Evolutionary conservation across 1,284 basidiomycete genomes (phyloP).

Genomic region (Caloboletus firmus): DNA sequence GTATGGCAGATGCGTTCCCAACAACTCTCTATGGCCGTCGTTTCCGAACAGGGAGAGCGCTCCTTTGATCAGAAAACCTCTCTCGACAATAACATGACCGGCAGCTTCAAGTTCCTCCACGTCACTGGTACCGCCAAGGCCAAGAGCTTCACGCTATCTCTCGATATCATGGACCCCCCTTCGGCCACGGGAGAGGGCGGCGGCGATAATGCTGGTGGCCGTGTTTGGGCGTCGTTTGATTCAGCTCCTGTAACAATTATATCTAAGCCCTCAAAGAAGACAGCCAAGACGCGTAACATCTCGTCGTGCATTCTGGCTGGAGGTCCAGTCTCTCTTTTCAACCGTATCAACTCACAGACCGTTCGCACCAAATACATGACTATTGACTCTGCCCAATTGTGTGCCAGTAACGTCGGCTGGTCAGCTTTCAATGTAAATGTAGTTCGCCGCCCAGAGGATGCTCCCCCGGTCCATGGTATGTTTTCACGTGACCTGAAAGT

Average conservation of each 20-base stretch:
- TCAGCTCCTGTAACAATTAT: conserved; percentile 92
- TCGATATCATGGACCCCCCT: conserved; percentile 76
- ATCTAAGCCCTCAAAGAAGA: conserved; percentile 97
- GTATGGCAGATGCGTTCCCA: conserved; percentile 78
- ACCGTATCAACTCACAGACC: conserved; percentile 95
- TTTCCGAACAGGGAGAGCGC: conserved; percentile 80
- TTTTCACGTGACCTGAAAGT: conserved; percentile 52
- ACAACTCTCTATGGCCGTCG: conserved; percentile 81
- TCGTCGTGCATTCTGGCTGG: conserved; percentile 88
- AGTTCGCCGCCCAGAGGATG: conserved; percentile 61
- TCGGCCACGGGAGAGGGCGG: conserved; percentile 49
- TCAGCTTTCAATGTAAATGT: conserved; percentile 93
- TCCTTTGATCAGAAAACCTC: conserved; percentile 80
- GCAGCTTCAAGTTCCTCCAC: conserved; percentile 88
- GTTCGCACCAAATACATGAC: conserved; percentile 97
- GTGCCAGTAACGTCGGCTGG: conserved; percentile 86
- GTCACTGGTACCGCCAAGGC: conserved; percentile 86
- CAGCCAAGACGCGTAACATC: conserved; percentile 92
- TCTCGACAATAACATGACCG: conserved; percentile 76
- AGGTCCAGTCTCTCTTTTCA: conserved; percentile 92
- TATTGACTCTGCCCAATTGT: conserved; percentile 80
- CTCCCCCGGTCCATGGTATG: conserved; percentile 56
- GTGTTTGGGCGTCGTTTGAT: conserved; percentile 88
- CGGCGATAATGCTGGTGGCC: conserved; percentile 55
- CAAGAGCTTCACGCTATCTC: conserved; percentile 84